phyloP scores from a whole-genome alignment of 805 yeast genomes.

The Metschnikowia vanudenii region DNA sequence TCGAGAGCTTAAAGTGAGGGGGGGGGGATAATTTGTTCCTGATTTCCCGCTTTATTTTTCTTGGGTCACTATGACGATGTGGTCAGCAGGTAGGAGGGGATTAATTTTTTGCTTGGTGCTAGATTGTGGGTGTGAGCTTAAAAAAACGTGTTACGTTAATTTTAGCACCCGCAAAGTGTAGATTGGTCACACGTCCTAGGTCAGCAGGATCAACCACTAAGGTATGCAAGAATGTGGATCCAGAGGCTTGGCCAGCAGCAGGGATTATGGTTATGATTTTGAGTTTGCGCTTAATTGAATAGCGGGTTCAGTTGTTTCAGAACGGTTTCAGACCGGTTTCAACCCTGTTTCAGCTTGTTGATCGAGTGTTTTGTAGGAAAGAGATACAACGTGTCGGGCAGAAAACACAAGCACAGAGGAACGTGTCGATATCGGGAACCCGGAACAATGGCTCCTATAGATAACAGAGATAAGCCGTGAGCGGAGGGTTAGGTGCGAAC shows the following conservation, averaged over 20 bases:
- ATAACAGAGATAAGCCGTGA: slow-evolving; percentile 12
- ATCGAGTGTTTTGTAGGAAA: not conserved
- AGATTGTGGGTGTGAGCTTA: not conserved
- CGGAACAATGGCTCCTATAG: slow-evolving; percentile 1
- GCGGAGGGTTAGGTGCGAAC: slow-evolving; percentile 1
- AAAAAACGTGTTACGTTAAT: slow-evolving; percentile 1
- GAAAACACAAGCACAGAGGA: not conserved
- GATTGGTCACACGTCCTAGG: slow-evolving; percentile 2
- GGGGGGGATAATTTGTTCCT: no score
- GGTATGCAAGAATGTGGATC: not conserved
- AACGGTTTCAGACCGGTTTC: not conserved
- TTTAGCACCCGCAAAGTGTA: slow-evolving; percentile 1
- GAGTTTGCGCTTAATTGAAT: not conserved
- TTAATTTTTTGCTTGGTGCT: not conserved
- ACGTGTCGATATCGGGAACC: not conserved
- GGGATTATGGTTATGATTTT: no score
- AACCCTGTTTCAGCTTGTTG: not conserved
- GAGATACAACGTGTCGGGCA: not conserved
- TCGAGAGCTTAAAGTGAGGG: no score
- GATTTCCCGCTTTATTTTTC: no score
- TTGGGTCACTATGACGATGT: no score
- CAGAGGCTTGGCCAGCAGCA: no score
- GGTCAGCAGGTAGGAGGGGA: no score
- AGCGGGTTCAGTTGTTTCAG: not conserved
- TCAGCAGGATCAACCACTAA: not conserved